phyloP scores from a whole-genome alignment of 2,329 filamentous ascomycete genomes.

The Fusarium clavum region DNA sequence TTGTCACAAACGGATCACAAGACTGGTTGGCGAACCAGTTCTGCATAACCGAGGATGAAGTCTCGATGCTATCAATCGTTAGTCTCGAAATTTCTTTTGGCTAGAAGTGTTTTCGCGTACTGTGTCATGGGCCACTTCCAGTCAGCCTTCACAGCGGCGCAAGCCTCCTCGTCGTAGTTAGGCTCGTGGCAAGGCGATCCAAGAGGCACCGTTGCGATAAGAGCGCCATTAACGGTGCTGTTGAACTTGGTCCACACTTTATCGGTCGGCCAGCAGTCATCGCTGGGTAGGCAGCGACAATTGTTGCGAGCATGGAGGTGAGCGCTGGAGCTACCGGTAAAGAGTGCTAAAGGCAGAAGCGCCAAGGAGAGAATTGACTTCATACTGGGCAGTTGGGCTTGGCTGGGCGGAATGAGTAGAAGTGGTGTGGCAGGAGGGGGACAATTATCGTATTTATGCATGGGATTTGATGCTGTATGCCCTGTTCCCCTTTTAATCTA shows the following conservation, averaged over 20 bases:
- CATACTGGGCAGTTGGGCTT: conserved; percentile 26
- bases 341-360: conserved; percentile 29
- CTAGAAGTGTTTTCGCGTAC: conserved; percentile 47
- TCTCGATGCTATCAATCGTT: conserved; percentile 45
- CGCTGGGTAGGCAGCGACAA: conserved; percentile 63
- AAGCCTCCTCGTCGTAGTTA: conserved; percentile 59
- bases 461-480: not conserved
- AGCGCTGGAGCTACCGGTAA: conserved; percentile 9
- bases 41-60: conserved; percentile 56
- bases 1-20: conserved; percentile 54
- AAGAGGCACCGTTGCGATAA: conserved; percentile 64
- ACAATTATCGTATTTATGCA: conserved; percentile 13
- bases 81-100: not conserved
- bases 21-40: conserved; percentile 53
- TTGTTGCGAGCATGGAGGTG: conserved; percentile 3
- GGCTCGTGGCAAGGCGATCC: conserved; percentile 63
- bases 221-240: conserved; percentile 59
- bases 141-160: conserved; percentile 53
- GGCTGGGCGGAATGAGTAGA: conserved; percentile 10
- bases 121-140: conserved; percentile 61
- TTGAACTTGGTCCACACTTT: conserved; percentile 62
- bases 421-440: not conserved
- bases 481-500: not conserved
- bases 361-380: conserved; percentile 30
- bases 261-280: conserved; percentile 63